Percentiles rank a stretch among this genome's conserved stretches.
Conservation (phyloP, 1,284 basidiomycete species). For the Austroboletus novae-zelandiae region DNA sequence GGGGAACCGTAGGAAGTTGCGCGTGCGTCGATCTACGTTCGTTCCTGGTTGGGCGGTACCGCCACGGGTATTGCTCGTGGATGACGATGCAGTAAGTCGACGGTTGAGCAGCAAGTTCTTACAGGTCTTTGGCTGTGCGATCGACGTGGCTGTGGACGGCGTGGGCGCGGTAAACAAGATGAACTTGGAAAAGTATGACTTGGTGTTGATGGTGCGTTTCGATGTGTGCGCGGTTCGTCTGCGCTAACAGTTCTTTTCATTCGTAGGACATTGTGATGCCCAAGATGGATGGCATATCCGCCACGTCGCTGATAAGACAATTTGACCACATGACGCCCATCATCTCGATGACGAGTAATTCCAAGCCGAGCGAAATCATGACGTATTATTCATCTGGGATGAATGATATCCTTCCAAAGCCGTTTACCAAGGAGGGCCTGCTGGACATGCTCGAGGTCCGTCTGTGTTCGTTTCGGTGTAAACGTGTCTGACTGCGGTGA, state of each 20-base stretch:
- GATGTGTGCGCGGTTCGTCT: neutral
- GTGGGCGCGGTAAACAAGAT: slow-evolving; percentile 95
- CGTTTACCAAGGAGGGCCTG: slow-evolving; percentile 91
- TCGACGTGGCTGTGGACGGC: slow-evolving; percentile 93
- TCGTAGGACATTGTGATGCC: slow-evolving; percentile 91
- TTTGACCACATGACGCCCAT: slow-evolving; percentile 95
- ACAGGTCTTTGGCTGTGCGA: slow-evolving; percentile 93
- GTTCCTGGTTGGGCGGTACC: slow-evolving; percentile 89
- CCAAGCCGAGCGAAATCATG: slow-evolving; percentile 87
- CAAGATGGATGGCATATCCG: slow-evolving; percentile 85
- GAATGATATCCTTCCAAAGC: slow-evolving; percentile 98
- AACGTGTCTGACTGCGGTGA: neutral
- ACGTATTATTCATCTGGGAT: slow-evolving; percentile 89
- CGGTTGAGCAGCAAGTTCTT: slow-evolving; percentile 90
- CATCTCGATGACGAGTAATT: slow-evolving; percentile 96
- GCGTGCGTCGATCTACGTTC: slow-evolving; percentile 73
- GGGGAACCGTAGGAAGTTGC: slow-evolving; percentile 35
- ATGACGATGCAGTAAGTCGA: slow-evolving; percentile 92
- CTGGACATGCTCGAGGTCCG: slow-evolving; percentile 86
- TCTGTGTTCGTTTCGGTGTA: neutral
- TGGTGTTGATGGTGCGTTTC: slow-evolving; percentile 84
- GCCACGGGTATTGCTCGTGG: slow-evolving; percentile 86
- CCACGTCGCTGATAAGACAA: slow-evolving; percentile 90
- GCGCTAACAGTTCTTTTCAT: slow-evolving; percentile 2
- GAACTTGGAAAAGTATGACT: slow-evolving; percentile 92